Percentiles rank a stretch among this genome's conserved stretches.
These are phyloP conservation scores for Crotalaria pallida DNA, from an alignment of 306 rosid species.

Conservation along the genomic window DNA sequence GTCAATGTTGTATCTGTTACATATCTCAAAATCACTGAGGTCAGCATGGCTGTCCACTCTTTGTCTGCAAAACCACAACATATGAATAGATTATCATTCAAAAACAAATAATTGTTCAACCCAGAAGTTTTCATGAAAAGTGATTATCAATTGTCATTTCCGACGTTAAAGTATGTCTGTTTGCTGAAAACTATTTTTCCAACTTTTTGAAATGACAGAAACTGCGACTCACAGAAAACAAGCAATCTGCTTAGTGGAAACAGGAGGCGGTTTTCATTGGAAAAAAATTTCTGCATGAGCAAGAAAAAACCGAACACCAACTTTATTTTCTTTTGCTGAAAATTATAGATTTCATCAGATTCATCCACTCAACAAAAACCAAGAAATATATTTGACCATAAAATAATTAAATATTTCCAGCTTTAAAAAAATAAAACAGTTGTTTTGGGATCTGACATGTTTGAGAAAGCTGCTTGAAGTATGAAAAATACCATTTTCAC, in stretches of 20 bases:
- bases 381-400: neutral
- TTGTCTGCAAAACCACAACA: slow-evolving; percentile 53
- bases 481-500: too few relatives aligned
- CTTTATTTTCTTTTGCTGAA: neutral
- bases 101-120: neutral
- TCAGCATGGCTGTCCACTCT: slow-evolving; percentile 53
- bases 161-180: neutral
- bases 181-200: neutral
- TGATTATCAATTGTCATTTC: neutral
- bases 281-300: neutral
- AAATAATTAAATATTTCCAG: too few relatives aligned
- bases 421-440: too few relatives aligned
- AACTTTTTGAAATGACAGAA: neutral
- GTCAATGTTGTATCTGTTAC: slow-evolving; percentile 74
- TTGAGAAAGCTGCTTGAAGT: too few relatives aligned
- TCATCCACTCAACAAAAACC: neutral
- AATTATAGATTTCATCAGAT: neutral
- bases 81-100: neutral
- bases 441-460: too few relatives aligned
- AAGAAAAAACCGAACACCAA: neutral
- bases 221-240: neutral
- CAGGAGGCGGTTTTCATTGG: neutral
- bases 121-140: neutral
- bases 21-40: slow-evolving; percentile 73
- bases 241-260: neutral